Conservation (phyloP, 208 protist species). For the Leishmania braziliensis region DNA sequence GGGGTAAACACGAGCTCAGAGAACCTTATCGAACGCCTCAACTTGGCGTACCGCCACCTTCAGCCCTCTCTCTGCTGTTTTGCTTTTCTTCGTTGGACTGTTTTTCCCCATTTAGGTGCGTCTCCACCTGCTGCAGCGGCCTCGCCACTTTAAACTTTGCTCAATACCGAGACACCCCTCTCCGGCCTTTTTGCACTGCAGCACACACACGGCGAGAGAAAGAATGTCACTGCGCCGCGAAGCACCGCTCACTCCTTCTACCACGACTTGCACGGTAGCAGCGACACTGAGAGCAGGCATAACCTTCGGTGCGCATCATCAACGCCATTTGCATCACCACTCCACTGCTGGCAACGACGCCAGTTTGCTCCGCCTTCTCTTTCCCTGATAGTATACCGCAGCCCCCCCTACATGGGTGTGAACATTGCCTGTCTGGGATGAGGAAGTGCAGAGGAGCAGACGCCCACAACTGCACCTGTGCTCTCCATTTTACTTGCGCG, state of each 20-base stretch:
- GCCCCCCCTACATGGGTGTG: neutral
- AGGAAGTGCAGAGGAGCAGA: neutral
- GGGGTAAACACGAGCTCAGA: neutral
- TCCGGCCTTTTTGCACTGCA: neutral
- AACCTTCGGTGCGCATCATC: neutral
- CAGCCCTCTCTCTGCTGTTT: neutral
- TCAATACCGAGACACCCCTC: neutral
- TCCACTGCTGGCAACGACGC: neutral
- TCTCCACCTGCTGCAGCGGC: neutral
- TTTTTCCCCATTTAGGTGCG: neutral
- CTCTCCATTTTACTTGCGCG: constrained; percentile 24
- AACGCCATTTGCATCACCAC: too few relatives aligned
- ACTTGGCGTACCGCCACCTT: neutral
- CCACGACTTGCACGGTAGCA: neutral
- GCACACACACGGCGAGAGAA: neutral
- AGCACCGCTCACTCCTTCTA: neutral
- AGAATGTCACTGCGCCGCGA: neutral
- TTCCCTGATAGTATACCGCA: neutral
- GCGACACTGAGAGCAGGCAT: neutral
- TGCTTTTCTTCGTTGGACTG: neutral
- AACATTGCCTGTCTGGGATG: neutral
- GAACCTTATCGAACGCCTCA: neutral
- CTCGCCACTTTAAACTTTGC: neutral
- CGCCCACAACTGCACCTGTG: neutral
- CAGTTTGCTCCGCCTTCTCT: neutral